Conservation (phyloP, 805 yeast genomes). For the Myxozyma nipponensis region DNA sequence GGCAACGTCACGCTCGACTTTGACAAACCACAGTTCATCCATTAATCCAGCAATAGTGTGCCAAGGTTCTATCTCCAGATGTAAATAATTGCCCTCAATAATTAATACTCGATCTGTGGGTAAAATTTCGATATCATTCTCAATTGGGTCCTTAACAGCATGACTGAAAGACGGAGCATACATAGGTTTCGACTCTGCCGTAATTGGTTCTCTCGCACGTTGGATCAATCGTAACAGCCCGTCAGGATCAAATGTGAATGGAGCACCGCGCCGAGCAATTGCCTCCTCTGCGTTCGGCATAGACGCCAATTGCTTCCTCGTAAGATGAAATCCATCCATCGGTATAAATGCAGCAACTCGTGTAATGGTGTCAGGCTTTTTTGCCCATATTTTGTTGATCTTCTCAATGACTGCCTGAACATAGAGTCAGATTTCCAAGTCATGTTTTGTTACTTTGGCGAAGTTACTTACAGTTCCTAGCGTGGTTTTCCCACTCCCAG, state of each 20-base stretch:
- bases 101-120: conserved; percentile 53
- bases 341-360: conserved; percentile 42
- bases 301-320: conserved; percentile 45
- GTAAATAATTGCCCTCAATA: conserved; percentile 73
- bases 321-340: conserved; percentile 77
- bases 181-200: conserved; percentile 20
- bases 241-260: conserved; percentile 73
- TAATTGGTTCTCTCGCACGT: conserved; percentile 34
- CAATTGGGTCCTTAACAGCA: conserved; percentile 59
- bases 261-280: conserved; percentile 70
- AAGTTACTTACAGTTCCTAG: conserved; percentile 17
- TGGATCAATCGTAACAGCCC: conserved; percentile 41
- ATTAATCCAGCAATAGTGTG: conserved; percentile 41
- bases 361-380: neutral
- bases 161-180: conserved; percentile 71
- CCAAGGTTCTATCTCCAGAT: conserved; percentile 62
- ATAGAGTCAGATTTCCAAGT: no score
- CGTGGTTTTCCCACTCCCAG: conserved; percentile 25
- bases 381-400: neutral
- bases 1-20: conserved; percentile 45
- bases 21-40: conserved; percentile 45
- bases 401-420: neutral
- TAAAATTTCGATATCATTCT: conserved; percentile 47
- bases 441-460: no score
- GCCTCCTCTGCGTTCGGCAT: conserved; percentile 59